Base-by-base conservation (phyloP, 768 basidiomycete genomes). In the Kwoniella europaea region DNA sequence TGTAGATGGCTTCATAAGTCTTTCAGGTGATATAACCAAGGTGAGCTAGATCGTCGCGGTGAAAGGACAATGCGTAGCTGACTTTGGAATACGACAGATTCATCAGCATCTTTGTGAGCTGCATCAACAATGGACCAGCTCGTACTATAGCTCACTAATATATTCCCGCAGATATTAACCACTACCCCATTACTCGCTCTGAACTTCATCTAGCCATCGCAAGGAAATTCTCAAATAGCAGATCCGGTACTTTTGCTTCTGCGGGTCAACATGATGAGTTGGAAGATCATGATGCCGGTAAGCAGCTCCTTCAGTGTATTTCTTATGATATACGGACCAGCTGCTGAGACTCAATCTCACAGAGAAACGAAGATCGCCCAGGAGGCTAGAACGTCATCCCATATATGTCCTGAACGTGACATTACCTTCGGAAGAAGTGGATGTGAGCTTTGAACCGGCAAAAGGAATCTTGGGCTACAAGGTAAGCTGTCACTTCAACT, bases 51-150 rank as follows among this genome's bases (percentile, higher is more conserved):
- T 61, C 62, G 61, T 73, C 52, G 69, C 60, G 63, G 27, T 22
- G 41, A 62, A 52, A 13, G 29, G 50, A n/a, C 56, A 29, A 56
- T 41, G 56, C 56, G 35, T 71, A 55, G 20, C 29, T 69, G 54
- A 71, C 82, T 71, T 70, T 9, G 42, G 67, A 71, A 4, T 27
- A 35, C 10, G 4, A 69, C 79, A 96, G 92, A 84, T 88, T n/a
- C 88, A 91, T 82, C 95, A 98, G 82, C 92, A 90, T 84, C 83
- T 98, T 54, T 97, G 95, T 94, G 80, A 76, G 89, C 82, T 22
- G 55, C n/a, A 3, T 57, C 12, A 52, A 64, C 35, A 12, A 12
- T 16, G 44, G 24, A 7, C 35, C 52, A 12, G 29, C 7, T 57
- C 44, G 42, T 9, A 53, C 10, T 5, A 27, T 18, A 50, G 64